Conservation (phyloP, 1,284 basidiomycete species). For the Cryptococcus sp. region DNA sequence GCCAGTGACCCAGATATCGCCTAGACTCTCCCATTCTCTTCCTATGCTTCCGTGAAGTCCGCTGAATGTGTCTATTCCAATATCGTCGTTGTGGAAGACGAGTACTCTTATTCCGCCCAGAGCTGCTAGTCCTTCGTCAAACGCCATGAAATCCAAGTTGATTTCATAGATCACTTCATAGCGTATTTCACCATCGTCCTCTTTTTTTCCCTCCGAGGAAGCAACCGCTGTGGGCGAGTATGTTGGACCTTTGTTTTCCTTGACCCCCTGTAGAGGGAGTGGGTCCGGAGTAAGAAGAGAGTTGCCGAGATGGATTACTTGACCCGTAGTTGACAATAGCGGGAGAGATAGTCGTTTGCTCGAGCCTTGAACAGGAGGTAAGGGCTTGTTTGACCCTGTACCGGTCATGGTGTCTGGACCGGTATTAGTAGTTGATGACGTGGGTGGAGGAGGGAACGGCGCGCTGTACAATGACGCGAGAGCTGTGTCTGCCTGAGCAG, state of each 20-base stretch:
- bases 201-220: slow-evolving; percentile 1
- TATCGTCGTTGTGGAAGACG: slow-evolving; percentile 16
- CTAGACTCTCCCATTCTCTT: slow-evolving; percentile 42
- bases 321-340: slow-evolving; percentile 3
- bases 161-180: slow-evolving; percentile 36
- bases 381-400: not conserved
- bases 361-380: not conserved
- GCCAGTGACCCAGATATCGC: slow-evolving; percentile 28
- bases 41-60: slow-evolving; percentile 15
- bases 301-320: slow-evolving; percentile 26
- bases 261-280: not conserved
- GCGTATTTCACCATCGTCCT: slow-evolving; percentile 7
- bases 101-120: slow-evolving; percentile 45
- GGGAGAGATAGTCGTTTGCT: not conserved
- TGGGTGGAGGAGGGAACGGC: slow-evolving; percentile 9
- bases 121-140: slow-evolving; percentile 35
- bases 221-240: slow-evolving; percentile 8
- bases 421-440: not conserved
- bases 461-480: no score
- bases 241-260: slow-evolving; percentile 29
- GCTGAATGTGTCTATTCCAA: slow-evolving; percentile 1
- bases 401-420: not conserved
- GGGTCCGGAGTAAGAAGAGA: slow-evolving; percentile 18
- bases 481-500: no score
- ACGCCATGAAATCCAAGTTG: slow-evolving; percentile 31